Conservation (phyloP, 352 stramenopile genomes). For the Phytopythium aichiense region DNA sequence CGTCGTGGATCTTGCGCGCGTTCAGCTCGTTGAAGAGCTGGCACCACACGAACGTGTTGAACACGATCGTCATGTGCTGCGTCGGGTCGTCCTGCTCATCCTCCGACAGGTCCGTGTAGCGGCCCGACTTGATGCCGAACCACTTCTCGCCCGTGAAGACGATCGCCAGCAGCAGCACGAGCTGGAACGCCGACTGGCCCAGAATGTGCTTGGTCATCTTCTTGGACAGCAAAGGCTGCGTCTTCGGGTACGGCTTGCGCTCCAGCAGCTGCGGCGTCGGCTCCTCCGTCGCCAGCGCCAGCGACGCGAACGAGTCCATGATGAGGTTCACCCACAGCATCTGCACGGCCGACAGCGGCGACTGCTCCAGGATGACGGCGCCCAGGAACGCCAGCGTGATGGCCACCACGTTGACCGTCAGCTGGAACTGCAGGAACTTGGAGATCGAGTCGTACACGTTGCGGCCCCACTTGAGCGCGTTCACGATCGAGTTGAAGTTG, state of each 20-base stretch:
- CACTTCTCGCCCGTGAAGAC: slow-evolving; percentile 68
- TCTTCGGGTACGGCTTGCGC: slow-evolving; percentile 88
- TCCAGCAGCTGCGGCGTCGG: slow-evolving; percentile 85
- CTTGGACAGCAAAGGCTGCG: slow-evolving; percentile 88
- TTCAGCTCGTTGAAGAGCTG: slow-evolving; percentile 90
- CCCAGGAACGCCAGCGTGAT: slow-evolving; percentile 90
- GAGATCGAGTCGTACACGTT: slow-evolving; percentile 97
- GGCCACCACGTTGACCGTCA: slow-evolving; percentile 94
- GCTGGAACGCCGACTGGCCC: slow-evolving; percentile 90
- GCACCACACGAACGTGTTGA: slow-evolving; percentile 97
- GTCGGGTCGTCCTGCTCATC: slow-evolving; percentile 56
- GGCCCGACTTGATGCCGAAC: slow-evolving; percentile 43
- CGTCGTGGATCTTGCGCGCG: slow-evolving; percentile 85
- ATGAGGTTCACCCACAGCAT: slow-evolving; percentile 98
- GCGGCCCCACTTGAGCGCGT: slow-evolving; percentile 94
- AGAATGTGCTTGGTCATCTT: slow-evolving; percentile 95
- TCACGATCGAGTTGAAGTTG: slow-evolving; percentile 96
- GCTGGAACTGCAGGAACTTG: slow-evolving; percentile 97
- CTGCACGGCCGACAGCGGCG: slow-evolving; percentile 91
- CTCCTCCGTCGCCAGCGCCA: slow-evolving; percentile 94
- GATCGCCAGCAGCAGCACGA: slow-evolving; percentile 79
- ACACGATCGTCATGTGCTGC: slow-evolving; percentile 94
- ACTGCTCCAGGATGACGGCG: slow-evolving; percentile 52
- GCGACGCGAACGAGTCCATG: slow-evolving; percentile 95
- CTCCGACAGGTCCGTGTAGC: slow-evolving; percentile 33